A percentile compares a stretch with the other conserved stretches of the same genome.
These are phyloP conservation scores for Noccaea caerulescens DNA, from an alignment of 345 rosid genomes.

Conservation along the genomic window DNA sequence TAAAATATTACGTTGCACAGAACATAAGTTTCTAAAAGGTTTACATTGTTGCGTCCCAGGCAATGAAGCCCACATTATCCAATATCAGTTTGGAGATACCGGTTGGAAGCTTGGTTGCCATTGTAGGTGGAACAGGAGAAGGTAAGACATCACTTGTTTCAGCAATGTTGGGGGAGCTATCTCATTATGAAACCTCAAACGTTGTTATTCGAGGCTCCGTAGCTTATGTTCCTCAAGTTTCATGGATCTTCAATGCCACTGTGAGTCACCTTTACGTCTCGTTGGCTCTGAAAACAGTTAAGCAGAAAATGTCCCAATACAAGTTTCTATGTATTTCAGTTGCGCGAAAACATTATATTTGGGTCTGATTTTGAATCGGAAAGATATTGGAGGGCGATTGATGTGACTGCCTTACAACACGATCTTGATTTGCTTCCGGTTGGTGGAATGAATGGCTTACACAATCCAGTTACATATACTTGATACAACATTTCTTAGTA, in stretches of 20 bases:
- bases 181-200: conserved; percentile 56
- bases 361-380: conserved; percentile 67
- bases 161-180: conserved; percentile 94
- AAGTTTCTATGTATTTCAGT: conserved; percentile 50
- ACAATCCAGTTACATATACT: background rate
- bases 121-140: conserved; percentile 97
- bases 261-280: conserved; percentile 52
- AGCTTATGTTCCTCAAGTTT: conserved; percentile 95
- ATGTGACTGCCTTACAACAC: conserved; percentile 76
- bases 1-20: conserved; percentile 13
- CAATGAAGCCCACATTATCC: conserved; percentile 65
- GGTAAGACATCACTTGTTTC: conserved; percentile 95
- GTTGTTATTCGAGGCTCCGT: conserved; percentile 80
- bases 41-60: conserved; percentile 46
- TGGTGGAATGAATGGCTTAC: conserved; percentile 45
- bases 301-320: background rate
- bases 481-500: conserved; percentile 24
- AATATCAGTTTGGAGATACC: conserved; percentile 77
- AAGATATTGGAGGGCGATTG: conserved; percentile 76
- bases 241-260: conserved; percentile 98
- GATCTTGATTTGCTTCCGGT: conserved; percentile 91
- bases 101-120: conserved; percentile 78
- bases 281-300: background rate
- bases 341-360: conserved; percentile 85
- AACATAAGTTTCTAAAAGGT: conserved; percentile 8